phyloP scores from a whole-genome alignment of 345 rosid species.

The Citrus reticulata region DNA sequence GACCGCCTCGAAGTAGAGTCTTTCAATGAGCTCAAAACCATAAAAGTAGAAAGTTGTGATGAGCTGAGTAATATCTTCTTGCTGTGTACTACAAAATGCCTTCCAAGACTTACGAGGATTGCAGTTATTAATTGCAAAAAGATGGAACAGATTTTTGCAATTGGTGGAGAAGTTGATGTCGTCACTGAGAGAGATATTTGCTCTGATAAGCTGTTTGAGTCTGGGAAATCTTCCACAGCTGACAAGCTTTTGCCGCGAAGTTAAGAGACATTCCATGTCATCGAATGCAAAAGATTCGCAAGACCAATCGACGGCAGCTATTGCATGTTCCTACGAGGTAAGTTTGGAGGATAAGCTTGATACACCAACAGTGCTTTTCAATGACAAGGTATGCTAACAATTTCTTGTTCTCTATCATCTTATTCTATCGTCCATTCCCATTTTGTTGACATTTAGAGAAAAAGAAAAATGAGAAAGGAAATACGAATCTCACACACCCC shows the following conservation, averaged over 20 bases:
- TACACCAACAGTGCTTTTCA: background rate
- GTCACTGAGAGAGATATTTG: conserved; percentile 7
- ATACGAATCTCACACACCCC: no score
- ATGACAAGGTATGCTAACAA: background rate
- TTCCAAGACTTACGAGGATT: background rate
- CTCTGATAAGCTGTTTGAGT: background rate
- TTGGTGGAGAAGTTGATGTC: background rate
- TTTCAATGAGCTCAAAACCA: conserved; percentile 7
- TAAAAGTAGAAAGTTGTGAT: background rate
- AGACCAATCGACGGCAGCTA: no score
- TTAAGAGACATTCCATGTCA: background rate
- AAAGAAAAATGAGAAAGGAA: no score
- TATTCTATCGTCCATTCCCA: background rate
- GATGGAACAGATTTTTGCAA: conserved; percentile 9
- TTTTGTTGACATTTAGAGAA: no score
- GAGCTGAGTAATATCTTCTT: conserved; percentile 6
- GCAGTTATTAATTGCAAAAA: background rate
- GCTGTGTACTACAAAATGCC: background rate
- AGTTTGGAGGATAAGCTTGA: background rate
- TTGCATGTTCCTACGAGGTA: background rate
- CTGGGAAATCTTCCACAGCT: background rate
- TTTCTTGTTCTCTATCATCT: background rate
- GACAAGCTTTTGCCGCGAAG: background rate
- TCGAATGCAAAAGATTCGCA: no score
- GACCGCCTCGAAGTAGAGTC: background rate